These are phyloP conservation scores for Coemansia sp. DNA, from an alignment of 192 early-diverging fungal genomes.

Conservation along the genomic window DNA sequence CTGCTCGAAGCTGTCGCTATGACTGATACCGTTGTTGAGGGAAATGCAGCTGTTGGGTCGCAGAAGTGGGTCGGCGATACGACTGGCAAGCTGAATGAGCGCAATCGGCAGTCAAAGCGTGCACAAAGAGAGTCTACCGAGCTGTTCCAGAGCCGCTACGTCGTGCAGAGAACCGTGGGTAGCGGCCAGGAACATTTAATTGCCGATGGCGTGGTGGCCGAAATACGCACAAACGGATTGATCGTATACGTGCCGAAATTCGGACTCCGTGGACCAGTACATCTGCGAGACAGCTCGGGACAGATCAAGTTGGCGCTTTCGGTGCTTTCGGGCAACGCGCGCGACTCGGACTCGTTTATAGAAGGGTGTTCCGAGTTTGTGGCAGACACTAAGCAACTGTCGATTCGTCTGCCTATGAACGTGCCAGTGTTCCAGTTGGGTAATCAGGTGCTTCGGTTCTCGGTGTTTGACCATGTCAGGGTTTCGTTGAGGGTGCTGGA, in stretches of 20 bases:
- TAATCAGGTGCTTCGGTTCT: constrained; percentile 50
- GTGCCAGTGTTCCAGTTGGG: constrained; percentile 32
- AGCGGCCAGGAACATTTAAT: constrained; percentile 44
- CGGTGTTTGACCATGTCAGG: constrained; percentile 65
- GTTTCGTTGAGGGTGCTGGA: constrained; percentile 60
- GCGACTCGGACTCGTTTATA: constrained; percentile 50
- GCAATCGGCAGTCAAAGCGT: constrained; percentile 70
- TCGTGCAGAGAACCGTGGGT: constrained; percentile 54
- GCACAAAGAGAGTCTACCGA: constrained; percentile 78
- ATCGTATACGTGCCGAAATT: constrained; percentile 55
- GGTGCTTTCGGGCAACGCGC: constrained; percentile 50
- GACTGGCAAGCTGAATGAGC: constrained; percentile 63
- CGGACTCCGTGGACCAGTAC: constrained; percentile 72
- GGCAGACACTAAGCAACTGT: constrained; percentile 27
- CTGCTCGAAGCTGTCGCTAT: constrained; percentile 54
- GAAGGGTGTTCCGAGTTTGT: constrained; percentile 55
- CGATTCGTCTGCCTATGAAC: constrained; percentile 33
- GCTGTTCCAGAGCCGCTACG: constrained; percentile 74
- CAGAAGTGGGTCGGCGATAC: constrained; percentile 33
- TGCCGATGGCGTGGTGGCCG: constrained; percentile 66
- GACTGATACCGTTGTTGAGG: neutral
- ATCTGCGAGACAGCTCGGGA: constrained; percentile 61
- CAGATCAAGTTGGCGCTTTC: constrained; percentile 60
- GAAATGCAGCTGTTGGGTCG: neutral
- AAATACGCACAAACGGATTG: constrained; percentile 69